Evolutionary conservation across 192 early-diverging fungal species (phyloP).

Genomic region (Backusella sp.): DNA sequence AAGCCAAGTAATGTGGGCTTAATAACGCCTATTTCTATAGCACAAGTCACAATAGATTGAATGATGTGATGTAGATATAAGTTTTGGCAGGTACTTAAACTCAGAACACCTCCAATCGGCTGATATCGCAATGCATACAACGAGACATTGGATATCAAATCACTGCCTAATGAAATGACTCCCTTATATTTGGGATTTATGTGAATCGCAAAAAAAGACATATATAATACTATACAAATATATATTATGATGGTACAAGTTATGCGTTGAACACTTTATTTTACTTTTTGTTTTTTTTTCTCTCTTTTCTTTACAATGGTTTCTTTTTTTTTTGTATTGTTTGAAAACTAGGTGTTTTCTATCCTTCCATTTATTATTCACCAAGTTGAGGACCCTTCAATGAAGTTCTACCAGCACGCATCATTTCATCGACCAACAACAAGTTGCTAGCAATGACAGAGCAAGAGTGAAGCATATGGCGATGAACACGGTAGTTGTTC

Average conservation of each 20-base stretch:
- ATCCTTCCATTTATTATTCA: neutral
- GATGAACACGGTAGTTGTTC: constrained; percentile 97
- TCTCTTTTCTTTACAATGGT: neutral
- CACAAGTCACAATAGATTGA: too few species aligned
- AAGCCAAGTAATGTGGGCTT: too few species aligned
- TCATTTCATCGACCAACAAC: constrained; percentile 97
- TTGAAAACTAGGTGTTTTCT: neutral
- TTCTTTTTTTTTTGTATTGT: neutral
- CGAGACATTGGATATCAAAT: neutral
- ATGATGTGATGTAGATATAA: too few species aligned
- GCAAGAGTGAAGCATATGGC: constrained; percentile 95
- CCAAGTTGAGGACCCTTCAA: constrained; percentile 38
- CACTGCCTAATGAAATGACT: neutral
- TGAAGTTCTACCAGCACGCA: constrained; percentile 64
- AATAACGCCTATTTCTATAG: neutral
- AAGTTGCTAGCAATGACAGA: constrained; percentile 98
- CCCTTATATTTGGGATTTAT: neutral
- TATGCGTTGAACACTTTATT: neutral
- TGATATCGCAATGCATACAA: neutral
- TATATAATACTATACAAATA: neutral
- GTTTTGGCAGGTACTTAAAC: too few species aligned
- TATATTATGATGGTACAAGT: neutral
- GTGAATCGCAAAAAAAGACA: neutral
- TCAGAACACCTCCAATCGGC: too few species aligned
- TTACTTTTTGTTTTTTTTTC: neutral